Base-by-base conservation (phyloP, 192 early-diverging fungal genomes). In the Pilobolus umbonatus region DNA sequence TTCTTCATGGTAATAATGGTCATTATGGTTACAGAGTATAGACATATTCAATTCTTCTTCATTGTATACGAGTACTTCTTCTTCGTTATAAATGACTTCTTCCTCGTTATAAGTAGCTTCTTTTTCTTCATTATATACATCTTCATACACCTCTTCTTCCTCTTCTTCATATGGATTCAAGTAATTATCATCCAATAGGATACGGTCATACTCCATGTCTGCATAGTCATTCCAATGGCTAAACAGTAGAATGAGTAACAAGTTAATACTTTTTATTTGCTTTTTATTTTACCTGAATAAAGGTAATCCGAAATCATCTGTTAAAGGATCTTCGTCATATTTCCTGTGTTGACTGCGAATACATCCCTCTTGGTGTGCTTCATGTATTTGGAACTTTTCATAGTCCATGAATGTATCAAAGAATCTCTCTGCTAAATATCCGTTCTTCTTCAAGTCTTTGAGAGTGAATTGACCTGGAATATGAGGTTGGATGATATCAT, bases 321-420 rank as follows among this genome's bases (percentile, higher is more conserved):
- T 47, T 21, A 36, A 9, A 14, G 31, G 6, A 15, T 26, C 31
- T 34, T 59, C 44, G 22, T 26, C 24, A 1, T 25, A 24, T 38
- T 55, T 39, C 10, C 9, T 24, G 19, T 48, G 44, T 36, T 59
- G 42, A 15, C 22, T 22, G 21, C 57, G 31, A 17, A 59, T 30
- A 8, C 30, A 45, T 9, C 57, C 57, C 5, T 36, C 52, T 26
- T 69, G 67, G 10, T 55, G 58, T 40, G 65, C 63, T 42, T 73
- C 71, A 50, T 73, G 71, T 12, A 73, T 50, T 28, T 67, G 65
- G 28, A 73, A 56, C 38, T 47, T 31, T 17, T 66, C 61, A 43
- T 67, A 64, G 19, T 68, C 60, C 4, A 62, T 47, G 55, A 73
- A 73, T 15, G 65, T 73, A 44, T 73, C 71, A 57, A 73, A 63